Percentiles rank a stretch among this genome's conserved stretches.
Evolutionary conservation across 257 asterid species (phyloP).

Genomic region (Solanum virginianum): DNA sequence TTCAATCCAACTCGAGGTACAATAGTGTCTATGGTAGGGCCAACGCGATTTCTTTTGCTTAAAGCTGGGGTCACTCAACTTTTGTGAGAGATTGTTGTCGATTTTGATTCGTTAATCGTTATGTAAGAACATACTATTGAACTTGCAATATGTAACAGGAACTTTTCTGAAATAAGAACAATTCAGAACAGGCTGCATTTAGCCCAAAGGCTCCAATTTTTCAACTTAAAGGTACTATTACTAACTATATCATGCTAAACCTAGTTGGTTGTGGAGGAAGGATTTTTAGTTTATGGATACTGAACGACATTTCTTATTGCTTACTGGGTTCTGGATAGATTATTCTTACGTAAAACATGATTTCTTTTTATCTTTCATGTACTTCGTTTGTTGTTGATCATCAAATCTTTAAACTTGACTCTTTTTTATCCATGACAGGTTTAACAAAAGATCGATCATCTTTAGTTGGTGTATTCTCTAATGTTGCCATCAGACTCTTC

Average conservation of each 20-base stretch:
- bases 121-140: neutral
- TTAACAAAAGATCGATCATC: neutral
- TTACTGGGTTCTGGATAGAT: neutral
- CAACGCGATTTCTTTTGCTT: neutral
- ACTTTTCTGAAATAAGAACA: neutral
- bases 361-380: neutral
- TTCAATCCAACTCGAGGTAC: neutral
- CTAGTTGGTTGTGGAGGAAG: neutral
- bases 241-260: neutral
- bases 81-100: neutral
- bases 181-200: neutral
- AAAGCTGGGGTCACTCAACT: neutral
- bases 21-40: neutral
- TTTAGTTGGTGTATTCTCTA: neutral
- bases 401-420: neutral
- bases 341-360: neutral
- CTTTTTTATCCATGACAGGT: neutral
- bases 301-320: neutral
- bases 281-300: neutral
- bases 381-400: neutral
- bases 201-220: neutral
- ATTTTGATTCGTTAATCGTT: neutral
- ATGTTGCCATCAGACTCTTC: neutral
- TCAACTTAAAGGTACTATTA: neutral
- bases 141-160: neutral